A percentile compares a stretch with the other conserved stretches of the same genome.
Conservation (phyloP, 805 yeast species). For the Lipomyces starkeyi region DNA sequence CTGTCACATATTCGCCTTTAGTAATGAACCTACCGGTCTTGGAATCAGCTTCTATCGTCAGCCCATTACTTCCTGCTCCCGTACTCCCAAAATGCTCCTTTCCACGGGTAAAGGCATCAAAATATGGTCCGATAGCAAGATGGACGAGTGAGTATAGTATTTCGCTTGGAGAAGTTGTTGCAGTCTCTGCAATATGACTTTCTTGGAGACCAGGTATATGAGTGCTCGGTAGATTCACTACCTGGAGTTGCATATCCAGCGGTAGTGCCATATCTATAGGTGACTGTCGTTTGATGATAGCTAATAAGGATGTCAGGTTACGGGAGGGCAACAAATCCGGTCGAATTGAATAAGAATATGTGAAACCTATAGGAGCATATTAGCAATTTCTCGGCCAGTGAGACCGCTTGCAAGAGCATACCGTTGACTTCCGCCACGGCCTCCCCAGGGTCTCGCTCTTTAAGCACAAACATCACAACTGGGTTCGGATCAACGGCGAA, state of each 20-base stretch:
- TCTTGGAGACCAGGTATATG: conserved; percentile 13
- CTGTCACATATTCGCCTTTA: neutral
- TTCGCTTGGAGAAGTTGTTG: conserved; percentile 50
- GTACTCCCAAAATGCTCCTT: conserved; percentile 17
- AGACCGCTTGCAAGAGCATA: neutral
- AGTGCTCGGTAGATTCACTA: conserved; percentile 47
- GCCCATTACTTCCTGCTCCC: neutral
- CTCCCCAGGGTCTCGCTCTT: conserved; percentile 23
- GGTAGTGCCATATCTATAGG: conserved; percentile 28
- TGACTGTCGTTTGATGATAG: conserved; percentile 39
- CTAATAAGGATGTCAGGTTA: conserved; percentile 36
- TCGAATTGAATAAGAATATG: conserved; percentile 15
- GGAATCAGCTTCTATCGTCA: conserved; percentile 23
- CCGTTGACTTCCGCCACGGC: neutral
- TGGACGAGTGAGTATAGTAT: conserved; percentile 63
- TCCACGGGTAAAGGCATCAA: conserved; percentile 56
- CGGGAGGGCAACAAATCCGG: conserved; percentile 9
- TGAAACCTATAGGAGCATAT: neutral
- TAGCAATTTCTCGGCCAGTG: neutral
- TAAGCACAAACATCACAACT: conserved; percentile 40
- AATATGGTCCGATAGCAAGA: conserved; percentile 70
- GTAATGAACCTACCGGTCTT: conserved; percentile 20
- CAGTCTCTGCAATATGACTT: conserved; percentile 2
- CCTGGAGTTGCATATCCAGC: conserved; percentile 45
- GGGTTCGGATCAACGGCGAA: conserved; percentile 40